Conservation (phyloP, 495 filamentous ascomycete species). For the Cudoniella acicularis region DNA sequence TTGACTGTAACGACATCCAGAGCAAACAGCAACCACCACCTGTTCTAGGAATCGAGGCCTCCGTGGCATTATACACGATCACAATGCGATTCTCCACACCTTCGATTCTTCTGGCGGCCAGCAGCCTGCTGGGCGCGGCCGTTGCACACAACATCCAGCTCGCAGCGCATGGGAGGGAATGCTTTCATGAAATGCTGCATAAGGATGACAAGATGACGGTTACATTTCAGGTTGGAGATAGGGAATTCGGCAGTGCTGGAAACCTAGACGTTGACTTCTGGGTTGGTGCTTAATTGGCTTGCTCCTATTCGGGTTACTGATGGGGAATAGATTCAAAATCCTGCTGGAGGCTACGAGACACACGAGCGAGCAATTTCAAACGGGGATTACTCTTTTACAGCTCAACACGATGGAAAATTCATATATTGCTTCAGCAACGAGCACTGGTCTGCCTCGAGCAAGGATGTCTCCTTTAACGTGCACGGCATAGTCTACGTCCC, state of each 20-base stretch:
- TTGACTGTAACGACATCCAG: background rate
- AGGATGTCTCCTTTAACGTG: slow-evolving; percentile 98
- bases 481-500: slow-evolving; percentile 98
- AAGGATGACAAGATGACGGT: slow-evolving; percentile 97
- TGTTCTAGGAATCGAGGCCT: background rate
- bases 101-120: slow-evolving; percentile 59
- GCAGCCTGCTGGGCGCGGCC: slow-evolving; percentile 56
- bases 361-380: slow-evolving; percentile 76
- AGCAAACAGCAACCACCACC: background rate
- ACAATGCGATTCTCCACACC: slow-evolving; percentile 54
- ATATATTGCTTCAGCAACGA: slow-evolving; percentile 99
- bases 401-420: slow-evolving; percentile 80
- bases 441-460: slow-evolving; percentile 84
- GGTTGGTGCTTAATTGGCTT: slow-evolving; percentile 48
- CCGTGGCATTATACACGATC: background rate
- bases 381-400: slow-evolving; percentile 91
- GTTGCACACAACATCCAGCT: slow-evolving; percentile 94
- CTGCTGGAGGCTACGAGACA: slow-evolving; percentile 65
- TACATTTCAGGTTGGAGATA: slow-evolving; percentile 95
- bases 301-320: slow-evolving; percentile 9
- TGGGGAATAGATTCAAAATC: slow-evolving; percentile 73
- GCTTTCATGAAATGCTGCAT: slow-evolving; percentile 93
- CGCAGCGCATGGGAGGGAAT: slow-evolving; percentile 84
- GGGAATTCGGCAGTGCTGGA: slow-evolving; percentile 91
- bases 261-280: slow-evolving; percentile 98